Evolutionary conservation across 2,329 filamentous ascomycete genomes (phyloP), one percentile per base, ranked within the genome.

Genomic region (Scortechinia acanthostroma): DNA sequence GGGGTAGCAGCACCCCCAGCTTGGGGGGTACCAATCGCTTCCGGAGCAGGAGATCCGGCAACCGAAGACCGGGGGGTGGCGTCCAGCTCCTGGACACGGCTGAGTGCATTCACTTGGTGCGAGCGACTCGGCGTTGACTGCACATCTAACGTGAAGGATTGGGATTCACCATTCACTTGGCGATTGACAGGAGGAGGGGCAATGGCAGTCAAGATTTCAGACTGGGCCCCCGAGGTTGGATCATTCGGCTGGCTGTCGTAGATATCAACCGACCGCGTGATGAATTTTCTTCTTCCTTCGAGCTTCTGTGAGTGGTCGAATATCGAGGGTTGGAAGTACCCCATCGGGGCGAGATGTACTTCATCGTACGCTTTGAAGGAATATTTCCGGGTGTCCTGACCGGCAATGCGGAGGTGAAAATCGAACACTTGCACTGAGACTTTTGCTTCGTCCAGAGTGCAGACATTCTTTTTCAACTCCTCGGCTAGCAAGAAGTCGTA

Each of bases 361-460:
- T 88, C 83, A 47, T 88, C 84, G 51, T 87, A 88, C 1, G 80
- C 80, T 61, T 87, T 88, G 66, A 87, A 88, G 2, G 71, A 73
- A 59, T 86, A 87, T 57, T 86, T 87, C 44, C 76, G 69, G 2
- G 84, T 88, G 51, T 85, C 77, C 55, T 86, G 76, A 5, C 76
- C 79, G 16, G 77, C 74, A 20, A 80, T 76, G 17, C 84, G 74
- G 6, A 88, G 70, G 58, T 87, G 80, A 52, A 88, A 88, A 51
- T 86, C 80, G 60, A 75, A 81, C 2, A 79, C 68, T 58, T 84
- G 80, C 3, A 85, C 80, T 15, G 74, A 80, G 46, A 88, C 76
- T 43, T 81, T 77, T 2, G 74, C 72, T 55, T 87, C 82, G 43
- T 80, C 80, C 71, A 88, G 76, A 1, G 81, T 85, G 49, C 79